Evolutionary conservation across 2,329 filamentous ascomycete species (phyloP).

Genomic region (Ceratocystis papillata): DNA sequence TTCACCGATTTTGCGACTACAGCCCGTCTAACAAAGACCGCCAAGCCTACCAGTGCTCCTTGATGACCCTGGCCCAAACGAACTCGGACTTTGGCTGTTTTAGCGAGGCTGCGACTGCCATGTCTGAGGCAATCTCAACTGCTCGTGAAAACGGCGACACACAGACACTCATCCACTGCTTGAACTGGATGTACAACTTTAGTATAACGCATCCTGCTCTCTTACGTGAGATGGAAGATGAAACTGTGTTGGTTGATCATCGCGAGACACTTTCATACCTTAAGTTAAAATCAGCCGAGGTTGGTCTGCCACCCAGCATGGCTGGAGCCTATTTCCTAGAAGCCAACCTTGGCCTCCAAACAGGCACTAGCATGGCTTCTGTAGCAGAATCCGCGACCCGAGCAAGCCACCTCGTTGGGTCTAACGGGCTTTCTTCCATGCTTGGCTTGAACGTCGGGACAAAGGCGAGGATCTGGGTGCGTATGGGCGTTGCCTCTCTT

Average conservation of each 20-base stretch:
- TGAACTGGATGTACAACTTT: conserved; percentile 94
- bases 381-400: conserved; percentile 26
- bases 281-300: conserved; percentile 74
- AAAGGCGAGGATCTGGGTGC: conserved; percentile 45
- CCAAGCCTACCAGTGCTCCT: conserved; percentile 84
- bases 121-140: conserved; percentile 91
- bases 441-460: conserved; percentile 5
- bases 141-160: conserved; percentile 88
- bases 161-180: conserved; percentile 82
- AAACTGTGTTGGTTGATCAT: conserved; percentile 63
- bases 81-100: conserved; percentile 93
- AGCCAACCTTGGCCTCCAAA: conserved; percentile 65
- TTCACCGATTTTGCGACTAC: conserved; percentile 95
- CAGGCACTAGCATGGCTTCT: conserved; percentile 58
- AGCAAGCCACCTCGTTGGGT: conserved; percentile 7
- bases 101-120: conserved; percentile 78
- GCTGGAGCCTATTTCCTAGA: conserved; percentile 77
- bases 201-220: conserved; percentile 71
- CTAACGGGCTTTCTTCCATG: conserved; percentile 14
- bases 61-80: conserved; percentile 84
- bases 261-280: conserved; percentile 75
- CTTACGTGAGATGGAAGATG: conserved; percentile 58
- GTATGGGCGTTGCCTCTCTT: conserved; percentile 48
- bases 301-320: conserved; percentile 73
- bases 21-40: conserved; percentile 61